Conservation (phyloP, 2,329 filamentous ascomycete species). For the Dryadomyces sulphureus region DNA sequence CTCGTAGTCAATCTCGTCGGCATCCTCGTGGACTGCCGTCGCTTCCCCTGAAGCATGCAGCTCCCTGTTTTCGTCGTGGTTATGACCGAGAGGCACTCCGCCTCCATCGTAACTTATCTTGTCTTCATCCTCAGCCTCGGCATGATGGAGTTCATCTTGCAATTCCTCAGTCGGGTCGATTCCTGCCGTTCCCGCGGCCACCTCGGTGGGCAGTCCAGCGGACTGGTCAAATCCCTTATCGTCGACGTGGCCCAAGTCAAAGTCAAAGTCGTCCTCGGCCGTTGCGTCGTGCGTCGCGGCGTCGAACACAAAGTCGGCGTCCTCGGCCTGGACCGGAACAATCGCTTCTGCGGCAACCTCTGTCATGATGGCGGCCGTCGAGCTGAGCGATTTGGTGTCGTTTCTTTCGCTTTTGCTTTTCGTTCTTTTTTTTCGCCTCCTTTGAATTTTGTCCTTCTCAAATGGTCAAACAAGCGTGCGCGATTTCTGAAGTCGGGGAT, state of each 20-base stretch:
- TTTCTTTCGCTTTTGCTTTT: neutral
- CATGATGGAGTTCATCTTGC: neutral
- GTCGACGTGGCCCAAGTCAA: slow-evolving; percentile 15
- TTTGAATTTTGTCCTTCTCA: neutral
- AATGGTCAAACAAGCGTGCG: neutral
- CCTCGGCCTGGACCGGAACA: slow-evolving; percentile 7
- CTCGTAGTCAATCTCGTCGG: slow-evolving; percentile 24
- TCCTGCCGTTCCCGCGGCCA: neutral
- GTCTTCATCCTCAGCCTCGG: slow-evolving; percentile 6
- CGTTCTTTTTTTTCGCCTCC: neutral
- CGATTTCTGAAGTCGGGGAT: neutral
- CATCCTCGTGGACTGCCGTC: slow-evolving; percentile 10
- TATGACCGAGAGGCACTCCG: neutral
- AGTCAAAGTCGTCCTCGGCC: slow-evolving; percentile 17
- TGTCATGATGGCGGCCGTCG: slow-evolving; percentile 8
- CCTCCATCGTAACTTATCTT: slow-evolving; percentile 10
- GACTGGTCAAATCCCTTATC: slow-evolving; percentile 6
- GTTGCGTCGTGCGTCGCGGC: slow-evolving; percentile 8
- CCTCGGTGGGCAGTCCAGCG: too few relatives aligned
- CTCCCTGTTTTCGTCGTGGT: slow-evolving; percentile 3
- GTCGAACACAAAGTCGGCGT: slow-evolving; percentile 12
- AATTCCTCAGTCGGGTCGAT: neutral
- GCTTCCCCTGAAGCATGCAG: slow-evolving; percentile 5
- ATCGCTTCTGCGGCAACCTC: slow-evolving; percentile 9
- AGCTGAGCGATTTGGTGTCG: neutral